Percentiles rank a stretch among this genome's conserved stretches.
Conservation (phyloP, 2,329 filamentous ascomycete genomes). For the Fusarium compactum region DNA sequence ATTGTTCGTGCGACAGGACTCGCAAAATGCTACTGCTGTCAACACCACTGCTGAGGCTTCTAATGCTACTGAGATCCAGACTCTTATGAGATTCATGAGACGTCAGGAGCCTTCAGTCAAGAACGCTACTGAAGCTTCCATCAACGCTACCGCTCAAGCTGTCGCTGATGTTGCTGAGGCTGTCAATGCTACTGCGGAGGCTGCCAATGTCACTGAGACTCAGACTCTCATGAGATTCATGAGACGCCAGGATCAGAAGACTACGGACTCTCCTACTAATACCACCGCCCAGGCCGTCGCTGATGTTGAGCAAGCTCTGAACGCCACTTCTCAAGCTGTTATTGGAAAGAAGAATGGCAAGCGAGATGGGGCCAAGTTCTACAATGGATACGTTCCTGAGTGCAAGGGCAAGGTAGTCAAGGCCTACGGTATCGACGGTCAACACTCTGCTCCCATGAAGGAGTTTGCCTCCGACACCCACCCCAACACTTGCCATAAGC, state of each 20-base stretch:
- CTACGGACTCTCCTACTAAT: too few relatives aligned
- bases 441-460: slow-evolving; percentile 10
- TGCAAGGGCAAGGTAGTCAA: slow-evolving; percentile 29
- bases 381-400: slow-evolving; percentile 31
- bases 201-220: not conserved
- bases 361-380: slow-evolving; percentile 33
- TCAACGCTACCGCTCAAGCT: not conserved
- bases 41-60: not conserved
- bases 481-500: slow-evolving; percentile 34
- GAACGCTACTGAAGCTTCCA: not conserved
- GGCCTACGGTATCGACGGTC: slow-evolving; percentile 21
- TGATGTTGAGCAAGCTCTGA: not conserved
- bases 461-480: slow-evolving; percentile 24
- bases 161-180: not conserved
- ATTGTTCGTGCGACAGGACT: not conserved
- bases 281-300: not conserved
- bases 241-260: too few relatives aligned
- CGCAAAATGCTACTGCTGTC: not conserved
- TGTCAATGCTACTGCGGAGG: not conserved
- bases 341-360: not conserved
- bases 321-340: not conserved
- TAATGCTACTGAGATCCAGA: not conserved
- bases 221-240: not conserved
- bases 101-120: not conserved
- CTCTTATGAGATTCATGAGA: slow-evolving; percentile 2